Evolutionary conservation across 495 filamentous ascomycete genomes (phyloP).

Genomic region (Penicillium flavigenum): DNA sequence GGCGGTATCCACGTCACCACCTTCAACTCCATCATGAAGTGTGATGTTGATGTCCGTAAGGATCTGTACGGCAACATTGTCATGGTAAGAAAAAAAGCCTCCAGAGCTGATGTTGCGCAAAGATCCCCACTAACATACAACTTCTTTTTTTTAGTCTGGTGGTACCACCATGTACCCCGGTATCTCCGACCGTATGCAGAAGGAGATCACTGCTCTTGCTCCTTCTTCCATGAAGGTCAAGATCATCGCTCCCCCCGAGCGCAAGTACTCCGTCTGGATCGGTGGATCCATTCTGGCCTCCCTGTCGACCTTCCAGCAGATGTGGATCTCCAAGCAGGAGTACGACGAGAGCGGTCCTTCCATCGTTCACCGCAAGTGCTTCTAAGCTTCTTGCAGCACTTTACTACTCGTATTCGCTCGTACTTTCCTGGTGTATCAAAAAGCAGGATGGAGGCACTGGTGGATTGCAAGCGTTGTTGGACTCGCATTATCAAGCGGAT

Average conservation of each 20-base stretch:
- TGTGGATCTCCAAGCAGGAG: conserved; percentile 99
- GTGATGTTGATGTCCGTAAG: conserved; percentile 99
- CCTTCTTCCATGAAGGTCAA: conserved; percentile 91
- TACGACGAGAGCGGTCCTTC: conserved; percentile 99
- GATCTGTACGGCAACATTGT: conserved; percentile 99
- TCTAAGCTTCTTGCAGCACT: conserved; percentile 65
- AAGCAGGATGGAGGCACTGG: conserved; percentile 45
- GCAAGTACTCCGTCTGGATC: conserved; percentile 96
- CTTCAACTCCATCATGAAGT: conserved; percentile 99
- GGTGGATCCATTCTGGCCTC: conserved; percentile 99
- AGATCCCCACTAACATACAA: background rate
- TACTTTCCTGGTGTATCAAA: conserved; percentile 54
- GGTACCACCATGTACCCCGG: conserved; percentile 99
- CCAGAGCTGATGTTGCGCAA: background rate
- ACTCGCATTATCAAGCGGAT: conserved; percentile 50
- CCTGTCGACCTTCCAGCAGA: conserved; percentile 99
- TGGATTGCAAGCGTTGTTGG: conserved; percentile 48
- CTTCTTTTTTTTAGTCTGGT: conserved; percentile 68
- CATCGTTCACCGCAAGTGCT: conserved; percentile 99
- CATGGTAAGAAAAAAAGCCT: conserved; percentile 68
- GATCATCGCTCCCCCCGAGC: conserved; percentile 75
- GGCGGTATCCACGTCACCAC: conserved; percentile 99
- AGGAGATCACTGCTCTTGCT: conserved; percentile 99
- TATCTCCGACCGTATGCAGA: conserved; percentile 99
- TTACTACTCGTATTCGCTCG: conserved; percentile 45